Evolutionary conservation across 352 stramenopile genomes (phyloP).

Genomic region (Phytophthora pistaciae): DNA sequence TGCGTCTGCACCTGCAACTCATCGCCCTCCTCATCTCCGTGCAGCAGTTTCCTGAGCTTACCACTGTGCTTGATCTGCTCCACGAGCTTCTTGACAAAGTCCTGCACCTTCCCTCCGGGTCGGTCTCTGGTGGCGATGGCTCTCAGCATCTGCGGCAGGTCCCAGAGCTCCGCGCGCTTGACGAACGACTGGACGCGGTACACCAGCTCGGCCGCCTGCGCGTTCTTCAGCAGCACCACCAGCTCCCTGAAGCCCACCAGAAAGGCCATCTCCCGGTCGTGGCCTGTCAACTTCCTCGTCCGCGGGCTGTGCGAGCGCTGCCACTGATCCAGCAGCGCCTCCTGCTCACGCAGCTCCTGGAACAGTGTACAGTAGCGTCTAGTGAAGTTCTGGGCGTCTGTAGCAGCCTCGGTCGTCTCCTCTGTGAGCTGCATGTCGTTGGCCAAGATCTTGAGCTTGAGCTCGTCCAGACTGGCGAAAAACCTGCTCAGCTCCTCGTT

Average conservation of each 20-base stretch:
- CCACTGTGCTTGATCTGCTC: slow-evolving; percentile 61
- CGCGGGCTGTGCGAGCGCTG: slow-evolving; percentile 43
- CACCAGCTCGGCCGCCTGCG: slow-evolving; percentile 70
- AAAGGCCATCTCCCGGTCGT: slow-evolving; percentile 72
- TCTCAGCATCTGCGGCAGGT: slow-evolving; percentile 57
- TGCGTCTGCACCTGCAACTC: slow-evolving; percentile 3
- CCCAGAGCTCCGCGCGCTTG: slow-evolving; percentile 64
- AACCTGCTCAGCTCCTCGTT: slow-evolving; percentile 45
- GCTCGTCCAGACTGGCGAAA: slow-evolving; percentile 45
- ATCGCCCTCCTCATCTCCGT: slow-evolving; percentile 20
- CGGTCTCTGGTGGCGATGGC: slow-evolving; percentile 47
- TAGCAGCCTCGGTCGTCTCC: slow-evolving; percentile 1
- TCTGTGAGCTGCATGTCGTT: slow-evolving; percentile 40
- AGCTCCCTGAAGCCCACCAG: slow-evolving; percentile 69
- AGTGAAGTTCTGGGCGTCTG: neutral
- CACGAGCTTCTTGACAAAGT: slow-evolving; percentile 72
- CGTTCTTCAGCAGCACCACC: slow-evolving; percentile 64
- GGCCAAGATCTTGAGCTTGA: slow-evolving; percentile 54
- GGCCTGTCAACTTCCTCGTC: slow-evolving; percentile 36
- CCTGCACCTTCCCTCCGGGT: slow-evolving; percentile 64
- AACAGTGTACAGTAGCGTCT: slow-evolving; percentile 48
- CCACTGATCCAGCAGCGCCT: slow-evolving; percentile 54
- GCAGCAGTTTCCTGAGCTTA: slow-evolving; percentile 35
- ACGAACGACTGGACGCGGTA: slow-evolving; percentile 87
- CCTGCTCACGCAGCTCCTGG: slow-evolving; percentile 54